Evolutionary conservation across 495 filamentous ascomycete genomes (phyloP), one percentile per base, ranked within the genome.

Genomic region (Tetracladium setigerum): DNA sequence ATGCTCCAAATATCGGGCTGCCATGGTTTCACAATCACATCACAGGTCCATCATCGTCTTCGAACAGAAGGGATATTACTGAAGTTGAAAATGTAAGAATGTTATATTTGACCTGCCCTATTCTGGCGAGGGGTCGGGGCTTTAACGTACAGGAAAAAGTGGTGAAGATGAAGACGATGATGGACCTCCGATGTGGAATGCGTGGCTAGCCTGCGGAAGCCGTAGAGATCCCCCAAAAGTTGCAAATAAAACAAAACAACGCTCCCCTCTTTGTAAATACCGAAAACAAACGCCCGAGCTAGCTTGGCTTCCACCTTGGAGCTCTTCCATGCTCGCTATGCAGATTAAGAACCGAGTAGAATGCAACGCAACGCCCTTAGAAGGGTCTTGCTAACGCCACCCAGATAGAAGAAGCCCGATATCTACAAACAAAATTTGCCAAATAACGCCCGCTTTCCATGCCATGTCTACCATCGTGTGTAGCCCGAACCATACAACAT

Each of bases 401-500:
- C 41, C 45, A 18, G n/a, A 13, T 43, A 49, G 54, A 54, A 46
- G 44, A 52, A 54, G 49, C 59, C 36, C 53, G 52, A 52, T 53
- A 56, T 52, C 36, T 58, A 58, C 49, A 54, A 42, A 34, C 22
- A 22, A 22, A 13, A 22, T 40, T 17, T 43, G 49, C n/a, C 13
- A 19, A 32, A 47, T 27, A 50, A 57, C 51, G 51, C 51, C 57
- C 9, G 8, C 31, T 37, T 31, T 34, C 24, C 41, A 36, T 38
- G 38, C 37, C 14, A 41, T 47, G 17, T 57, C 83, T 81, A 90
- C 83, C 86, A 87, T 56, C 81, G 73, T 64, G 73, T 73, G 61
- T 85, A 82, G 49, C 79, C 79, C 62, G 77, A 74, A 63, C 84
- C 87, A 66, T 95, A 95, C 77, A 89, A 86, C 81, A 89, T 83